A percentile compares a stretch with the other conserved stretches of the same genome.
Conservation (phyloP, 2,329 filamentous ascomycete genomes). For the Xylariaceae sp. region DNA sequence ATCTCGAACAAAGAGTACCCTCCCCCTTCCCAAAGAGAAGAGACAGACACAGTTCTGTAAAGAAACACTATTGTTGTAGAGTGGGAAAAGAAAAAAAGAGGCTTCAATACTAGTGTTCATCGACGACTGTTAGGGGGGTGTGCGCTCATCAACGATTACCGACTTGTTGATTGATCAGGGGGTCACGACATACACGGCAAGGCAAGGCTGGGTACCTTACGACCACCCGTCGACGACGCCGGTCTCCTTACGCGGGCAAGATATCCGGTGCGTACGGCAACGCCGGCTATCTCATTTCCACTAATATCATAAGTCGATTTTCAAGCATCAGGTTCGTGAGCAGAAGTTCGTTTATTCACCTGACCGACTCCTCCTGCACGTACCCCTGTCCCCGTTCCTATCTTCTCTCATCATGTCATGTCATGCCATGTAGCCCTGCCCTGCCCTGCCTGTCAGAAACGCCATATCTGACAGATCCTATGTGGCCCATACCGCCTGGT, state of each 20-base stretch:
- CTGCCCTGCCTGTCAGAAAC: conserved; percentile 25
- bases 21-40: conserved; percentile 11
- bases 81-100: too few species aligned
- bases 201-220: not conserved
- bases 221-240: too few species aligned
- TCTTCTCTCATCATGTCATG: conserved; percentile 9
- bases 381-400: conserved; percentile 15
- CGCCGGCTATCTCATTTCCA: too few species aligned
- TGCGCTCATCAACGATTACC: conserved; percentile 25
- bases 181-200: conserved; percentile 3
- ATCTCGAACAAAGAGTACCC: conserved; percentile 22
- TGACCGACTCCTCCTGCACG: conserved; percentile 28
- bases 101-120: conserved; percentile 10
- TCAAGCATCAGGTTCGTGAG: conserved; percentile 28
- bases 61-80: too few species aligned
- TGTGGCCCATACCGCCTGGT: conserved; percentile 15
- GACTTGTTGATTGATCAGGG: not conserved
- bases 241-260: not conserved
- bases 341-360: conserved; percentile 24
- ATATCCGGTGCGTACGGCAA: not conserved
- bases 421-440: conserved; percentile 1
- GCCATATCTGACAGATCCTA: conserved; percentile 28
- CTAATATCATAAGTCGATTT: not conserved
- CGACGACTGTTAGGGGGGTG: conserved; percentile 22
- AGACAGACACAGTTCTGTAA: conserved; percentile 18